Percentiles rank a stretch among this genome's conserved stretches.
phyloP scores from a whole-genome alignment of 2,329 filamentous ascomycete genomes.

The Trichoderma sp. region DNA sequence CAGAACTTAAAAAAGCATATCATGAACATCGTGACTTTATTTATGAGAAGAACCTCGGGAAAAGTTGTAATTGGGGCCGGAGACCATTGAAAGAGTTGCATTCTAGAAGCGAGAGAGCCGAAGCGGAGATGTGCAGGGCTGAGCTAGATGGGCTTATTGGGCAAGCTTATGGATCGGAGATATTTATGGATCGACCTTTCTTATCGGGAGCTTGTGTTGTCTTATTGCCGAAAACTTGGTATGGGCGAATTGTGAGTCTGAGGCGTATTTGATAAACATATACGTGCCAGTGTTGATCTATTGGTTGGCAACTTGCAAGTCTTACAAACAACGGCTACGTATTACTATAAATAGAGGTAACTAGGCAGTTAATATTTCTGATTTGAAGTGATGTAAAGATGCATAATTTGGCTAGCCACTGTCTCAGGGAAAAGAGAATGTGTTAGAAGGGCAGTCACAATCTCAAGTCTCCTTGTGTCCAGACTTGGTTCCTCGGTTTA shows the following conservation, averaged over 20 bases:
- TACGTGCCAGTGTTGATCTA: not conserved
- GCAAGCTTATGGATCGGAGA: not conserved
- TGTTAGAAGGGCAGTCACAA: not conserved
- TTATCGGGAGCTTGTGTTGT: not conserved
- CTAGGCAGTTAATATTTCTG: not conserved
- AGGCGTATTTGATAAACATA: not conserved
- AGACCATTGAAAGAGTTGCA: not conserved
- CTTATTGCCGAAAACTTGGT: not conserved
- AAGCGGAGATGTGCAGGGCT: not conserved
- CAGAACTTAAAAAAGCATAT: not conserved
- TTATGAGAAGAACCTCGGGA: not conserved
- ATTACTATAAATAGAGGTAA: not conserved
- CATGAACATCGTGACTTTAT: not conserved
- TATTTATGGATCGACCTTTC: not conserved
- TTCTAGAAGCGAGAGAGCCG: not conserved
- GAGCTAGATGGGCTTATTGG: not conserved
- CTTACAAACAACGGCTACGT: not conserved
- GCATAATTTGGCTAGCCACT: not conserved
- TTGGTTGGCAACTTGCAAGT: not conserved
- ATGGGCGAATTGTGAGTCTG: not conserved
- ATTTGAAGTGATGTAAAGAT: not conserved
- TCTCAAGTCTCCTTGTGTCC: not conserved
- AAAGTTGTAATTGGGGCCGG: not conserved
- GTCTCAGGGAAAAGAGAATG: accelerated
- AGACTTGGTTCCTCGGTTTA: not conserved